Percentiles rank a stretch among this genome's conserved stretches.
phyloP scores from a whole-genome alignment of 305 asterid genomes.

The Fraxinus baroniana region DNA sequence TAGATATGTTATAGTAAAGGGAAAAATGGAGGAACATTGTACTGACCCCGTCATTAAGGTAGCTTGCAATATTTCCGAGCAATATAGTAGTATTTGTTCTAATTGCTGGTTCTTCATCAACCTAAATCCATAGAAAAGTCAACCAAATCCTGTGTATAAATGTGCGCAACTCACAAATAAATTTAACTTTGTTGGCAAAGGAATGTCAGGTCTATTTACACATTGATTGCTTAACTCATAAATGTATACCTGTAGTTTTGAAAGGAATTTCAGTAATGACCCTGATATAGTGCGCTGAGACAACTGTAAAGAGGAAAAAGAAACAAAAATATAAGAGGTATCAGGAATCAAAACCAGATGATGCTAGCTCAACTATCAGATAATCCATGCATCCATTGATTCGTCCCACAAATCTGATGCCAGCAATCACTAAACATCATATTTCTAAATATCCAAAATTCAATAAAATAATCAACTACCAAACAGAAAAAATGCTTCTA shows the following conservation, averaged over 20 bases:
- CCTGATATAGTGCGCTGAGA: conserved; percentile 95
- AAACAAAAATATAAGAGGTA: conserved; percentile 13
- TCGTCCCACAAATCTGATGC: conserved; percentile 4
- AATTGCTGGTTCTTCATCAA: conserved; percentile 98
- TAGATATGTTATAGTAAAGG: background rate
- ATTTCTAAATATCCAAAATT: background rate
- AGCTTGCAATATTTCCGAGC: conserved; percentile 93
- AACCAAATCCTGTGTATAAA: conserved; percentile 5
- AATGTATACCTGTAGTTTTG: conserved; percentile 87
- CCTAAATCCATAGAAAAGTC: conserved; percentile 46
- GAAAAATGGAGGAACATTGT: conserved; percentile 24
- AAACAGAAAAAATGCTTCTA: background rate
- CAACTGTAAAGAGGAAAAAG: conserved; percentile 56
- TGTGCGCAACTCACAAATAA: background rate
- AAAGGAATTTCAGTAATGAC: conserved; percentile 83
- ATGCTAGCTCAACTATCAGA: conserved; percentile 23
- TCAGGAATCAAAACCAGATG: conserved; percentile 22
- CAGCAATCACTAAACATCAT: conserved; percentile 8
- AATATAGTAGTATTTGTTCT: conserved; percentile 96
- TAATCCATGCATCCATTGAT: conserved; percentile 21
- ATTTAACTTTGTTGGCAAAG: conserved; percentile 5
- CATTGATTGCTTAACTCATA: conserved; percentile 14
- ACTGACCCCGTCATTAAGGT: conserved; percentile 98
- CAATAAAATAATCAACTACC: background rate
- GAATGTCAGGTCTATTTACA: conserved; percentile 21